phyloP scores from a whole-genome alignment of 129 eudicot genomes.

The Oenanthe sinensis region DNA sequence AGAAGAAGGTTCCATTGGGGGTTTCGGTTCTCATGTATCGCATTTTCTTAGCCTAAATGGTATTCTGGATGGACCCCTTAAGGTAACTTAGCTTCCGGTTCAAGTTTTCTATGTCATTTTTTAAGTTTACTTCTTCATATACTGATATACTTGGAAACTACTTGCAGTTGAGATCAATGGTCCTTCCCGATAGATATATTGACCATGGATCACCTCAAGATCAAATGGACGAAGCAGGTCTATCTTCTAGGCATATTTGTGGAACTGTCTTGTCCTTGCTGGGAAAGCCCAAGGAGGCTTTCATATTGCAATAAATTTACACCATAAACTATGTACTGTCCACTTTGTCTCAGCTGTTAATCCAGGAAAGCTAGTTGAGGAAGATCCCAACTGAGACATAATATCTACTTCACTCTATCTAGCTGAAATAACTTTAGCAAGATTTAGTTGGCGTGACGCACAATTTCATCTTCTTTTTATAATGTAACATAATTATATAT shows the following conservation, averaged over 20 bases:
- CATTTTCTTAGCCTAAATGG: constrained; percentile 13
- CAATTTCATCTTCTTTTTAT: background rate
- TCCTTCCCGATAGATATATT: constrained; percentile 67
- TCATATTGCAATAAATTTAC: constrained; percentile 24
- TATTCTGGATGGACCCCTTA: constrained; percentile 14
- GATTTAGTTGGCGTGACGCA: background rate
- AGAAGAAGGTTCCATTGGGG: constrained; percentile 16
- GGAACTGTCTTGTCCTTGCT: constrained; percentile 56
- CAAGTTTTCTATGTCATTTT: background rate
- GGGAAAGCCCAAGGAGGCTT: constrained; percentile 68
- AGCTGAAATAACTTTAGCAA: constrained; percentile 2
- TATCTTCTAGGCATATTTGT: constrained; percentile 63
- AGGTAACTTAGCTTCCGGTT: background rate
- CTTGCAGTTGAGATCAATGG: constrained; percentile 71
- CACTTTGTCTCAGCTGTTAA: constrained; percentile 2
- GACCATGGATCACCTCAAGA: constrained; percentile 72
- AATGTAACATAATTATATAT: background rate
- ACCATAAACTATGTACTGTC: background rate
- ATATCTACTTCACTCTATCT: background rate
- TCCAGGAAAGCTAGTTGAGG: background rate
- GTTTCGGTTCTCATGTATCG: constrained; percentile 9
- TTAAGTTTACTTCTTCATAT: background rate
- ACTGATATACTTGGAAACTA: background rate
- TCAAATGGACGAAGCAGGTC: constrained; percentile 81
- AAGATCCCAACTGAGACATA: constrained; percentile 3